A percentile compares a stretch with the other conserved stretches of the same genome.
These are phyloP conservation scores for Lobosporangium transversale DNA, from an alignment of 192 early-diverging fungal genomes.

Conservation along the genomic window DNA sequence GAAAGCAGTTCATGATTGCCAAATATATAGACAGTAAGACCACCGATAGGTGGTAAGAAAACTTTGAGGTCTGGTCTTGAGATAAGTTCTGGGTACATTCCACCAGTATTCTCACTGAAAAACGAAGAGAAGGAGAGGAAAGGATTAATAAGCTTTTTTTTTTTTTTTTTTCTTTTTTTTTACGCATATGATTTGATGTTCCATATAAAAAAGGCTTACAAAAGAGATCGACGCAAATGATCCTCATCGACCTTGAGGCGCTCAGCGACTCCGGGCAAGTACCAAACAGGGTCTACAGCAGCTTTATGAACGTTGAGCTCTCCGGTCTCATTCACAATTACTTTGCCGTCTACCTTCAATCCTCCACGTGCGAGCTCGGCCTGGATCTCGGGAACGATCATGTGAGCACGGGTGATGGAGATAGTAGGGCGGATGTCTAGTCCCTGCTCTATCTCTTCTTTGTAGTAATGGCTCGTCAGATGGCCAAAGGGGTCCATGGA, in stretches of 20 bases:
- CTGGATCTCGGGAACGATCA: constrained; percentile 92
- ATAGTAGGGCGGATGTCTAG: constrained; percentile 91
- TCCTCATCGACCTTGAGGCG: constrained; percentile 89
- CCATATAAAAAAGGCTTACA: constrained; percentile 61
- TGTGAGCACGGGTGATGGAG: constrained; percentile 95
- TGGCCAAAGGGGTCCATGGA: constrained; percentile 96
- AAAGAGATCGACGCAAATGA: constrained; percentile 82
- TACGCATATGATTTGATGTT: too few relatives aligned
- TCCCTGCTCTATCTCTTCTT: constrained; percentile 69
- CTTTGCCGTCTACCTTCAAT: constrained; percentile 81
- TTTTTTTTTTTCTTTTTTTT: too few relatives aligned
- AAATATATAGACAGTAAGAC: constrained; percentile 93
- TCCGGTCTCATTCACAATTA: constrained; percentile 80
- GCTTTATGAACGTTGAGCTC: constrained; percentile 92
- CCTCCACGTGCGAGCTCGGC: constrained; percentile 68
- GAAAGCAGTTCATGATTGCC: constrained; percentile 83
- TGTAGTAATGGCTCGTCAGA: constrained; percentile 70
- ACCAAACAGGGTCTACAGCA: constrained; percentile 96
- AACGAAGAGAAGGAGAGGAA: not conserved
- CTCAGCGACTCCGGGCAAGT: constrained; percentile 90
- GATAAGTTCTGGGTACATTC: constrained; percentile 96
- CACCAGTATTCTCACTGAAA: constrained; percentile 85
- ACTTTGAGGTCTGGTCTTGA: constrained; percentile 93
- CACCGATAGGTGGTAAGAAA: constrained; percentile 94
- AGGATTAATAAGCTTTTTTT: constrained; percentile 11